Evolutionary conservation across 1,284 basidiomycete genomes (phyloP), one percentile per base, ranked within the genome.

Genomic region (Naganishia cerealis): DNA sequence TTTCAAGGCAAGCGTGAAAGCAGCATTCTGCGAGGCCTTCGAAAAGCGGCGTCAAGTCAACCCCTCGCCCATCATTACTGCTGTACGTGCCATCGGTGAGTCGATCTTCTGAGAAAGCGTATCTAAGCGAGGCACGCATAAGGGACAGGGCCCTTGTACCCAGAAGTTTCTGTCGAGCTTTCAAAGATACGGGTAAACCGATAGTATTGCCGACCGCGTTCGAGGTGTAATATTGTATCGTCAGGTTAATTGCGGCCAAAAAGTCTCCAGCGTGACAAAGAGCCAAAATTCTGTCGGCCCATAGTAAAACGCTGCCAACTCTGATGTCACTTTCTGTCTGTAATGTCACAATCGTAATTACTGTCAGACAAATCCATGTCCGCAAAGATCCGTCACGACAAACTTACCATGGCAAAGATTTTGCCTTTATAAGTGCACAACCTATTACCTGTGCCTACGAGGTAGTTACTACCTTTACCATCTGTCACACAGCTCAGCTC

Each of bases 31-130:
- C 93, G 3, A 99, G 84, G 36, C 87, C 88, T 80, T 97, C 91
- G 74, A 98, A 99, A 12, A 98, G 82, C 21, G 86, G 83, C 0
- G 93, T 97, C 48, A 93, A 86, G 78, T 98, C 94, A 6, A 97
- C 92, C 29, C 94, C 94, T 43, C 93, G 87, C 16, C 91, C 90
- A 74, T 93, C 90, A 3, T 86, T 83, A 21, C 88, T 90, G 68
- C 85, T 81, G 78, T 96, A 93, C 0, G 94, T 96, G 54, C 85
- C 86, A 77, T 97, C 95, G 24, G 85, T 88, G 86, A 98, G 88
- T 18, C 94, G 88, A 12, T 97, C 93, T 73, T 96, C 92, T 3
- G 94, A 94, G 78, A 99, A 99, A 0, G 91, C 87, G 79, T 95
- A 98, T 38, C 85, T 86, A 40, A 90, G 84, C 0, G 95, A 97